Evolutionary conservation across 441 rosid genomes (phyloP).

Genomic region (Hura crepitans): DNA sequence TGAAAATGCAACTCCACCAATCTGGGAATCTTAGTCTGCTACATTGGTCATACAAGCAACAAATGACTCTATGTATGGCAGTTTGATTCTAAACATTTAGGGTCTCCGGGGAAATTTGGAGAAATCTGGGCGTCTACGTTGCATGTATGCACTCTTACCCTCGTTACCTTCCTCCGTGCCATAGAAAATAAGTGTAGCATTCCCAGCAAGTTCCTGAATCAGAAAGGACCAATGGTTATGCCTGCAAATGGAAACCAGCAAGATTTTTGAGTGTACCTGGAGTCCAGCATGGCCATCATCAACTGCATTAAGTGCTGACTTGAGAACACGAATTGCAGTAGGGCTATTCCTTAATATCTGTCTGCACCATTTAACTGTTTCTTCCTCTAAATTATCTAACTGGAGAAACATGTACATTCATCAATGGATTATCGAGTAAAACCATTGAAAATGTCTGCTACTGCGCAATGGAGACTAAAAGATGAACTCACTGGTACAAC

Average conservation of each 20-base stretch:
- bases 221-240: neutral
- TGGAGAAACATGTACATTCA: slow-evolving; percentile 26
- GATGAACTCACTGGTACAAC: slow-evolving; percentile 66
- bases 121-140: slow-evolving; percentile 71
- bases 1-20: no score
- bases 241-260: neutral
- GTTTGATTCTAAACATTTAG: slow-evolving; percentile 22
- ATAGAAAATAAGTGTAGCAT: slow-evolving; percentile 76
- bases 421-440: neutral
- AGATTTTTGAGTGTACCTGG: no score
- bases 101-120: slow-evolving; percentile 71
- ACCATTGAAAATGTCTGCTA: neutral
- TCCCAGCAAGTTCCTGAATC: slow-evolving; percentile 64
- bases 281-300: slow-evolving; percentile 94
- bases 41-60: neutral
- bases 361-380: slow-evolving; percentile 88
- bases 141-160: slow-evolving; percentile 72
- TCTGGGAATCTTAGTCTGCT: neutral
- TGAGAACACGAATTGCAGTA: slow-evolving; percentile 83
- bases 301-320: slow-evolving; percentile 83
- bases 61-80: neutral
- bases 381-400: slow-evolving; percentile 75
- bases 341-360: slow-evolving; percentile 84
- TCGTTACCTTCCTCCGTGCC: slow-evolving; percentile 80
- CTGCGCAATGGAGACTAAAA: neutral